Conservation (phyloP, 495 filamentous ascomycete species). For the Cryomyces minteri region DNA sequence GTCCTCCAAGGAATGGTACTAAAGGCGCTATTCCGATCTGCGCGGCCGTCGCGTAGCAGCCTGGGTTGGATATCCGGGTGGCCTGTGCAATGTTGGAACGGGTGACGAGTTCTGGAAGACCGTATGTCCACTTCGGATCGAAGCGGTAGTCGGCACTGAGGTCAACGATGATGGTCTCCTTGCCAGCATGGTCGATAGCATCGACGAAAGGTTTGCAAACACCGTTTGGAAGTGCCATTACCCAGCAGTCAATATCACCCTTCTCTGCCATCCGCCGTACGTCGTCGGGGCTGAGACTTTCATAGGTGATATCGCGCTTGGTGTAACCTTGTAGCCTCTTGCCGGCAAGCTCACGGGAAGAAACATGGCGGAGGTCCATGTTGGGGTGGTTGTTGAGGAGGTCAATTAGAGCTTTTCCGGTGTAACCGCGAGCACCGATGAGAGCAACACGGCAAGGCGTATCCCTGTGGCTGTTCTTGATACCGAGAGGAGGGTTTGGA, state of each 20-base stretch:
- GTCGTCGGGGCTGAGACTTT: conserved; percentile 79
- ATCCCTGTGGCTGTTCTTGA: conserved; percentile 72
- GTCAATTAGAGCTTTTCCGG: conserved; percentile 80
- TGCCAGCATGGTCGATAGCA: conserved; percentile 58
- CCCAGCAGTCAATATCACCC: conserved; percentile 93
- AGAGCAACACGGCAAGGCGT: conserved; percentile 71
- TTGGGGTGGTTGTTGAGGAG: conserved; percentile 84
- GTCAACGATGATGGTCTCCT: conserved; percentile 73
- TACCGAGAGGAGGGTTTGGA: conserved; percentile 92
- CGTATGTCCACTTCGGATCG: conserved; percentile 80
- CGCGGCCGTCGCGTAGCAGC: conserved; percentile 94
- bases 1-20: conserved; percentile 54
- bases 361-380: conserved; percentile 86
- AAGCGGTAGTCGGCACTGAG: conserved; percentile 94
- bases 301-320: conserved; percentile 86
- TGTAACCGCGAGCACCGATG: conserved; percentile 92
- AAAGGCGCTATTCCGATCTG: conserved; percentile 82
- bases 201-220: conserved; percentile 95
- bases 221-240: conserved; percentile 95
- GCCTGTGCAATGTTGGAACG: conserved; percentile 63
- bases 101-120: conserved; percentile 74
- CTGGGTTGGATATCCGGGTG: conserved; percentile 81
- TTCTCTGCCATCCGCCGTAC: conserved; percentile 78
- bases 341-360: conserved; percentile 82
- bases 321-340: conserved; percentile 81